Evolutionary conservation across 345 rosid species (phyloP), one percentile per base, ranked within the genome.

Genomic region (Populus pruinosa): DNA sequence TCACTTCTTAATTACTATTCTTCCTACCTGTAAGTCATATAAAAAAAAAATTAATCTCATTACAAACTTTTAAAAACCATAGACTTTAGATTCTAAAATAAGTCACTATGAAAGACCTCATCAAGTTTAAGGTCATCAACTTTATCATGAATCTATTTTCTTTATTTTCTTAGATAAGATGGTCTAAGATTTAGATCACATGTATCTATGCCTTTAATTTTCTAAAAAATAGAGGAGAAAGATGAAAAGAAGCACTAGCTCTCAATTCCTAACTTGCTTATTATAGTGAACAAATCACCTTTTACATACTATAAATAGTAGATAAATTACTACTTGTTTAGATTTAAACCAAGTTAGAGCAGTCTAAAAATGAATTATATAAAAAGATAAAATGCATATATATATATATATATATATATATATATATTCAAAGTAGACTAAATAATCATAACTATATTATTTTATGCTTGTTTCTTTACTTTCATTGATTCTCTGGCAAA

Each of bases 381-480:
- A 64, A 16, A 35, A 74, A 35, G 75, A 79, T 8, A 29, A 43
- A 35, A 75, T 56, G 12, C 81, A 29, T 79, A 90, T 96, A 41
- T 83, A 72, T 96, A 41, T 83, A 72, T 88, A 49, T 85, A 72
- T 88, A 49, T 85, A 29, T 79, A 90, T 96, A 41, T 83, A 72
- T 96, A 41, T 83, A 72, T 88, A 49, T 85, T 93, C 78, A 91
- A 75, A 70, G 88, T 79, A 33, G 85, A 90, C 98, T 96, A 93
- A 81, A 94, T 92, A 66, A 85, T 86, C 82, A 91, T 88, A 11
- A 92, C 97, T 36, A 93, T 90, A 79, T 89, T 90, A 78, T 93
- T 91, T 86, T 93, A 93, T 71, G 94, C 96, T 85, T 90, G 98
- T 83, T 91, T 93, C 88, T 91, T 93, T 67, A 93, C 88, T 87